Evolutionary conservation across 345 rosid genomes (phyloP).

Genomic region (Syzygium oleosum): DNA sequence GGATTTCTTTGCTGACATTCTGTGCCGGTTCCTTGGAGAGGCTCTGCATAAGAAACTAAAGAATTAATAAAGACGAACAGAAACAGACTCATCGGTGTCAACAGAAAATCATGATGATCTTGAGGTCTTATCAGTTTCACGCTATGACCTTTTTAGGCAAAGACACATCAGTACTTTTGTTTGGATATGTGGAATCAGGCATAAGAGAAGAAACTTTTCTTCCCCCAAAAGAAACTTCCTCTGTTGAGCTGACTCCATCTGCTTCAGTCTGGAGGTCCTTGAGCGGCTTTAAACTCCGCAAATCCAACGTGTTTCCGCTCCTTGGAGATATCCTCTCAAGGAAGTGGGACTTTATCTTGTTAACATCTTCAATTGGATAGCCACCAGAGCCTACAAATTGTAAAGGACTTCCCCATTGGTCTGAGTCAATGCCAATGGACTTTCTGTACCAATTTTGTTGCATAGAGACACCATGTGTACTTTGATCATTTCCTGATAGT

Average conservation of each 20-base stretch:
- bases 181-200: background rate
- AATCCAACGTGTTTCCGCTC: background rate
- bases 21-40: background rate
- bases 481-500: background rate
- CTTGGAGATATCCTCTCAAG: background rate
- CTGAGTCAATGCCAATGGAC: background rate
- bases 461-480: background rate
- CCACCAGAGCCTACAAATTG: background rate
- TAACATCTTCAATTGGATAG: background rate
- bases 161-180: background rate
- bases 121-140: background rate
- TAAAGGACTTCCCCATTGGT: background rate
- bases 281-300: background rate
- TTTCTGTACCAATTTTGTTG: background rate
- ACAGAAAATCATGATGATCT: background rate
- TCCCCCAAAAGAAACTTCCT: background rate
- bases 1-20: background rate
- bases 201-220: background rate
- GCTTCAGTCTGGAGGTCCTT: background rate
- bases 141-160: background rate
- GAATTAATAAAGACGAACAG: background rate
- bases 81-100: background rate
- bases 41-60: background rate
- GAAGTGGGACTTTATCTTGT: background rate
- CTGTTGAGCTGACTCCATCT: background rate